Conservation (phyloP, 768 basidiomycete species). For the Hysterangium stoloniferum region DNA sequence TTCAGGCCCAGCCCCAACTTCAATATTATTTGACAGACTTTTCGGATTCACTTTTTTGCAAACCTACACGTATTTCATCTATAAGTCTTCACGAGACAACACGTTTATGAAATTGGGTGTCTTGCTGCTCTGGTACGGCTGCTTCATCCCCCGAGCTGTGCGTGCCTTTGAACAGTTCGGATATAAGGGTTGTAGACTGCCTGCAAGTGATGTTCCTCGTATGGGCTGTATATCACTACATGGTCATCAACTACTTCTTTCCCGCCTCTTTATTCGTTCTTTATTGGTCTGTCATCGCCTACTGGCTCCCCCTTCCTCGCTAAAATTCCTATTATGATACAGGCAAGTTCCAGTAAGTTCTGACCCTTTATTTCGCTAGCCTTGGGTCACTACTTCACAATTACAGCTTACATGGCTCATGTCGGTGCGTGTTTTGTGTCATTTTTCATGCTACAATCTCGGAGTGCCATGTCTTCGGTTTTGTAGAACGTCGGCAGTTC, state of each 20-base stretch:
- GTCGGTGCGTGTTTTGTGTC: neutral
- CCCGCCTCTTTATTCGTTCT: neutral
- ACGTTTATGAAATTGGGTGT: neutral
- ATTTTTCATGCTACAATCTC: too few species aligned
- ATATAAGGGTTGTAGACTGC: neutral
- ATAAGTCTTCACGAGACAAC: neutral
- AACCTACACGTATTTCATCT: neutral
- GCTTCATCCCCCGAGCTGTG: neutral
- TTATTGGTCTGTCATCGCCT: neutral
- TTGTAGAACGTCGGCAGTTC: neutral
- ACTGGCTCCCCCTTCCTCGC: too few species aligned
- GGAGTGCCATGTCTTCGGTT: neutral
- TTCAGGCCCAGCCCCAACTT: neutral
- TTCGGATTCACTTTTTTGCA: conserved; percentile 2
- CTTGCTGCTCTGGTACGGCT: neutral
- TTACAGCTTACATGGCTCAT: neutral
- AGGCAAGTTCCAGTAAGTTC: neutral
- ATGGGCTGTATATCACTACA: neutral
- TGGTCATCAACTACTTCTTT: neutral
- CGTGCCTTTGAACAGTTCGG: too few species aligned
- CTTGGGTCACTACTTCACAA: neutral
- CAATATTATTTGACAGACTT: neutral
- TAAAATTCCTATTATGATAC: too few species aligned
- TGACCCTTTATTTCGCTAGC: neutral
- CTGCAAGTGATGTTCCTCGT: neutral